phyloP scores from a whole-genome alignment of 495 filamentous ascomycete genomes.

The Evernia prunastri region DNA sequence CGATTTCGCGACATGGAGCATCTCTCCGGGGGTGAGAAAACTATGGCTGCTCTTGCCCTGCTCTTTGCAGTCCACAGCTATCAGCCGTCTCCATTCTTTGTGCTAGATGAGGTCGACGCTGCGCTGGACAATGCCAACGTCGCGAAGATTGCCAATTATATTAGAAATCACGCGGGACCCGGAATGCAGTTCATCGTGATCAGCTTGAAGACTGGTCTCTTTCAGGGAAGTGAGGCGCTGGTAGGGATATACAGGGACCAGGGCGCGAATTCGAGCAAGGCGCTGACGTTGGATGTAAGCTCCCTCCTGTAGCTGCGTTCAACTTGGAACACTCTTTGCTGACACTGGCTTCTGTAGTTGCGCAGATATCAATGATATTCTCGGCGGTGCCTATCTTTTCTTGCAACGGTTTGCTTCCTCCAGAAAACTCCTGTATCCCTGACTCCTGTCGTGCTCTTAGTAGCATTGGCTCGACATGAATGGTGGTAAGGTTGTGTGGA shows the following conservation, averaged over 20 bases:
- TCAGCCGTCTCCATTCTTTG: slow-evolving; percentile 93
- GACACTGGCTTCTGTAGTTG: slow-evolving; percentile 15
- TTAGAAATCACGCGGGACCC: slow-evolving; percentile 85
- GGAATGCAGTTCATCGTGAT: slow-evolving; percentile 99
- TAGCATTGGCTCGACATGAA: neutral
- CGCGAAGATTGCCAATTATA: slow-evolving; percentile 89
- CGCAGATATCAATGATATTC: slow-evolving; percentile 25
- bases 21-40: slow-evolving; percentile 95
- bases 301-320: neutral
- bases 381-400: neutral
- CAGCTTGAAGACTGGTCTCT: slow-evolving; percentile 84
- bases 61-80: slow-evolving; percentile 94
- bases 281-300: slow-evolving; percentile 92
- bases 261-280: slow-evolving; percentile 78
- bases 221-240: slow-evolving; percentile 87
- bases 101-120: slow-evolving; percentile 96
- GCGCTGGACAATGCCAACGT: slow-evolving; percentile 97
- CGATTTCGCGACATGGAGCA: slow-evolving; percentile 99
- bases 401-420: neutral
- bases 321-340: neutral
- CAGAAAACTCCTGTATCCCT: neutral
- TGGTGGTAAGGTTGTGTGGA: neutral
- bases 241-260: slow-evolving; percentile 96
- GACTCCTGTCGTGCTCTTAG: neutral
- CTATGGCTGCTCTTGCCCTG: slow-evolving; percentile 92